Base-by-base conservation (phyloP, 768 basidiomycete genomes). In the Rhizopogon rudus region DNA sequence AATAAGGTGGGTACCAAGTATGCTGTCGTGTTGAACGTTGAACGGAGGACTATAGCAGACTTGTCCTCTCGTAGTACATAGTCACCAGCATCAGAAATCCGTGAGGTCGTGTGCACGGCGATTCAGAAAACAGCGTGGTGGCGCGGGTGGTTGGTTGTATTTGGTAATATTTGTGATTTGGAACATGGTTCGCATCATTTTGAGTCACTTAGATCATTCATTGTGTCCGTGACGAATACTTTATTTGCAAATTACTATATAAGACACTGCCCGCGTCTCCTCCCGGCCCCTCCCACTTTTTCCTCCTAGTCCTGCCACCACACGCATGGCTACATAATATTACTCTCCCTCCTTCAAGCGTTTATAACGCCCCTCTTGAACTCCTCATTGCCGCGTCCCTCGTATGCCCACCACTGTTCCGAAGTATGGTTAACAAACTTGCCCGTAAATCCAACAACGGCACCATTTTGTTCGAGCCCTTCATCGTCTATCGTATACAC, bases 401-500 rank as follows among this genome's bases (percentile, higher is more conserved):
- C 42, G 56, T 59, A 59, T 68, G 66, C 67, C 68, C 58, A 56
- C 60, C 57, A 48, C 60, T 57, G 66, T 61, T 61, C 67, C 61
- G 63, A 71, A 81, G 71, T 78, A 92, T 91, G 89, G 86, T 90
- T 79, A 84, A 89, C 77, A 88, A 84, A 83, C 83, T 84, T 70
- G 77, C 83, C 68, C 87, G 86, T 63, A 85, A 78, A 73, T 85
- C 86, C 68, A 87, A 84, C 79, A 86, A 89, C 87, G 88, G 89
- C 78, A 86, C 87, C 73, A 81, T 90, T 57, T 82, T 90, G 67
- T 91, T 91, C 72, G 88, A 90, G 77, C 89, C 89, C 58, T 84
- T 87, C 77, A 86, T 89, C 73, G 88, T 89, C 72, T 83, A 90
- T 73, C 89, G 89, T 72, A 91, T 91, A 91, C 82, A 85, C 76